Percentiles rank a stretch among this genome's conserved stretches.
These are phyloP conservation scores for Colletotrichum melonis DNA, from an alignment of 2,329 filamentous ascomycete species.

Conservation along the genomic window DNA sequence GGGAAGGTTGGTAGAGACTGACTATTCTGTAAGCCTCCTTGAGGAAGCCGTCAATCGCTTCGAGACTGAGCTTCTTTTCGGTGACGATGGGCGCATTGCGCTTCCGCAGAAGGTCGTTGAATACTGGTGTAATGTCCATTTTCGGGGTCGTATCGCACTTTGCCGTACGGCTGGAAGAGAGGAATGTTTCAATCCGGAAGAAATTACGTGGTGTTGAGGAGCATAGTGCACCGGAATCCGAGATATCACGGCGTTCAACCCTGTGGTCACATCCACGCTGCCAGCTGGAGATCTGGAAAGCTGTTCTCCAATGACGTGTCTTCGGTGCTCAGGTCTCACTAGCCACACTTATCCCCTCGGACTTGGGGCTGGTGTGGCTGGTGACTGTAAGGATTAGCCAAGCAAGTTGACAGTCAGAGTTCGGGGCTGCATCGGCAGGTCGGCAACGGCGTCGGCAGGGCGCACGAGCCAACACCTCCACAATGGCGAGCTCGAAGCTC, in stretches of 20 bases:
- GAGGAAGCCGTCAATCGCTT: conserved; percentile 83
- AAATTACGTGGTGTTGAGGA: not conserved
- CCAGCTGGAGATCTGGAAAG: conserved; percentile 4
- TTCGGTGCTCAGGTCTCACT: not conserved
- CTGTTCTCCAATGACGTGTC: conserved; percentile 37
- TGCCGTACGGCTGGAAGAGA: too few species aligned
- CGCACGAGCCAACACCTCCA: conserved; percentile 7
- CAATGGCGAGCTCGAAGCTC: not conserved
- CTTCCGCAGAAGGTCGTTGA: conserved; percentile 75
- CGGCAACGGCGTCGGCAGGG: conserved; percentile 8
- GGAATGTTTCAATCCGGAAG: not conserved
- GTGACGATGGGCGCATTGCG: conserved; percentile 64
- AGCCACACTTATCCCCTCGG: not conserved
- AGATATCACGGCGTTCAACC: not conserved
- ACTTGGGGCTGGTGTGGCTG: not conserved
- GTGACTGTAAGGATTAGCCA: not conserved
- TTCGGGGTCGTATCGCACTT: conserved; percentile 45
- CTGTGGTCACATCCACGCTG: conserved; percentile 5
- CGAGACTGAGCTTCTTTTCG: conserved; percentile 52
- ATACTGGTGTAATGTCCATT: conserved; percentile 73
- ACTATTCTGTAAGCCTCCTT: conserved; percentile 96
- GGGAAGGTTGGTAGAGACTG: conserved; percentile 45
- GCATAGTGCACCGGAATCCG: conserved; percentile 2
- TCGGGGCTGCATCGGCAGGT: conserved; percentile 18
- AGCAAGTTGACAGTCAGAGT: not conserved